Percentiles rank a stretch among this genome's conserved stretches.
These are phyloP conservation scores for Colletotrichum caudatum DNA, from an alignment of 2,329 filamentous ascomycete genomes.

Conservation along the genomic window DNA sequence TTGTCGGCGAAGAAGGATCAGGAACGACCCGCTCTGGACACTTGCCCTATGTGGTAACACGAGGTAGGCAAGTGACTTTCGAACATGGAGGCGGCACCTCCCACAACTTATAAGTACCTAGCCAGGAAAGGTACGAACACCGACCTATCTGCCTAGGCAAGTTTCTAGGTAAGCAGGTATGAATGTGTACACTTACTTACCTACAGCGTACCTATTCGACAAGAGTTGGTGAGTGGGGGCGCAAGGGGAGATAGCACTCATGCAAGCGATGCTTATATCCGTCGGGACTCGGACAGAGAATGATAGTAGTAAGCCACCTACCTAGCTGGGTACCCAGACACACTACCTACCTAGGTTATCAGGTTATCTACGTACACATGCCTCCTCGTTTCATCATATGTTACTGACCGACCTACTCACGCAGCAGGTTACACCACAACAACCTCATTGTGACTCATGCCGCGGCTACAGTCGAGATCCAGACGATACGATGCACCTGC, in stretches of 20 bases:
- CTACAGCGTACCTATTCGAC: too few species aligned
- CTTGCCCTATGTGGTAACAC: not conserved
- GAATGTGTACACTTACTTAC: too few species aligned
- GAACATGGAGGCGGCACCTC: not conserved
- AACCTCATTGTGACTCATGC: slow-evolving; percentile 4
- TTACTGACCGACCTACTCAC: slow-evolving; percentile 17
- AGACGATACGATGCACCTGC: not conserved
- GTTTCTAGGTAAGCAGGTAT: too few species aligned
- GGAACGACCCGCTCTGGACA: slow-evolving; percentile 4
- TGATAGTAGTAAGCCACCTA: not conserved
- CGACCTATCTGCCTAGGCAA: too few species aligned
- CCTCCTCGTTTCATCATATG: not conserved
- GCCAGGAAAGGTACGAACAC: too few species aligned
- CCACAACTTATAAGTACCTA: not conserved
- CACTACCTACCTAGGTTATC: not conserved
- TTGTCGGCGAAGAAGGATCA: slow-evolving; percentile 1
- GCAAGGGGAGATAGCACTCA: slow-evolving; percentile 14
- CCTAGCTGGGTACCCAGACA: too few species aligned
- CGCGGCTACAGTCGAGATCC: not conserved
- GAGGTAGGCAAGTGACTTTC: not conserved
- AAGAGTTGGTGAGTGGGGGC: slow-evolving; percentile 18
- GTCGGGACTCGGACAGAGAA: not conserved
- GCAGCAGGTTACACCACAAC: not conserved
- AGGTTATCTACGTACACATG: not conserved
- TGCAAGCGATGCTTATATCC: slow-evolving; percentile 26